A percentile compares a stretch with the other conserved stretches of the same genome.
Conservation (phyloP, 2,329 filamentous ascomycete genomes). For the Epichloe elymi region DNA sequence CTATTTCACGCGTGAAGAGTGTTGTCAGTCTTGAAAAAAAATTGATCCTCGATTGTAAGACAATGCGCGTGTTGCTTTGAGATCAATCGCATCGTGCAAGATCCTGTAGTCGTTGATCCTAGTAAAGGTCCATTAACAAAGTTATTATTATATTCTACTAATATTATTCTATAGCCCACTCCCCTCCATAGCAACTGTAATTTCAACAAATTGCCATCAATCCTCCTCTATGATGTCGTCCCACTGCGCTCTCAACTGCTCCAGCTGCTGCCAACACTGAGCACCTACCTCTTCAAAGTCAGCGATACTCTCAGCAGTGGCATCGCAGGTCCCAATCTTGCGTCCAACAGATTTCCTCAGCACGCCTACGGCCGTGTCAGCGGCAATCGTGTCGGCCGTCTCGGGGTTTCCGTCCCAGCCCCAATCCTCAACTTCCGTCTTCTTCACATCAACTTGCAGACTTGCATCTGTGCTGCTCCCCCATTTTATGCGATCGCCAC, state of each 20-base stretch:
- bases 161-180: too few species aligned
- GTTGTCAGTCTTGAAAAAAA: too few species aligned
- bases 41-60: too few species aligned
- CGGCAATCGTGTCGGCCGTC: slow-evolving; percentile 26
- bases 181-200: neutral
- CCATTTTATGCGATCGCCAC: slow-evolving; percentile 60
- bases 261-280: slow-evolving; percentile 56
- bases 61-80: too few species aligned
- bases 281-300: slow-evolving; percentile 51
- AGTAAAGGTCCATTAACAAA: too few species aligned
- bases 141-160: too few species aligned
- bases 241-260: slow-evolving; percentile 56
- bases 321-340: slow-evolving; percentile 41
- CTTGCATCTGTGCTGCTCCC: slow-evolving; percentile 54
- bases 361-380: slow-evolving; percentile 31
- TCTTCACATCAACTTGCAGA: slow-evolving; percentile 49
- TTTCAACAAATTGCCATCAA: neutral
- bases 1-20: too few species aligned
- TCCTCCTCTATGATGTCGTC: slow-evolving; percentile 25
- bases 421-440: slow-evolving; percentile 81
- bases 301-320: slow-evolving; percentile 46
- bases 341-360: slow-evolving; percentile 43
- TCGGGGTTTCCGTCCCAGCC: slow-evolving; percentile 53
- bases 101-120: too few species aligned
- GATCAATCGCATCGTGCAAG: too few species aligned